Conservation (phyloP, 768 basidiomycete genomes). For the Podaxis pistillaris region DNA sequence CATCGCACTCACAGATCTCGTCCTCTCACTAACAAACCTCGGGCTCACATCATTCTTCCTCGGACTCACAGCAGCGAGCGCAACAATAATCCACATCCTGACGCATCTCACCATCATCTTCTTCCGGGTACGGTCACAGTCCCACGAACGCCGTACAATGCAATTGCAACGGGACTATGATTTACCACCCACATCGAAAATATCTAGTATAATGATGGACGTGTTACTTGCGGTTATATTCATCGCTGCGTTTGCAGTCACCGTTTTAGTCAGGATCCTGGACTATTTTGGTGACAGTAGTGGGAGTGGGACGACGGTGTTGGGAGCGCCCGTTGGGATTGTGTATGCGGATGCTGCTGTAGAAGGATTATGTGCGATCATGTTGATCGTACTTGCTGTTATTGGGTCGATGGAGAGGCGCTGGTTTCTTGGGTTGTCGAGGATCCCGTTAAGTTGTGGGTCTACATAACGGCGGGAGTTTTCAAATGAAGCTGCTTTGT, state of each 20-base stretch:
- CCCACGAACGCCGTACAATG: not conserved
- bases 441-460: not conserved
- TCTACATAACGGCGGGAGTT: not conserved
- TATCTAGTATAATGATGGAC: not conserved
- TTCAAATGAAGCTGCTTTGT: not conserved
- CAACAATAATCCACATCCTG: conserved; percentile 1
- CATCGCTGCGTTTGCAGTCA: not conserved
- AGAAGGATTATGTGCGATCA: not conserved
- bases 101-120: not conserved
- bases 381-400: not conserved
- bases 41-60: conserved; percentile 7
- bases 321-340: not conserved
- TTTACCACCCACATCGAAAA: not conserved
- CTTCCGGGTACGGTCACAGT: not conserved
- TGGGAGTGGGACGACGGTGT: not conserved
- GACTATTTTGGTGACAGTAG: not conserved
- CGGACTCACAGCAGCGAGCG: not conserved
- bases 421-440: not conserved
- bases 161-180: not conserved
- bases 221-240: not conserved
- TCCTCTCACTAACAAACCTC: not conserved
- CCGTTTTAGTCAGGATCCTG: not conserved
- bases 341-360: conserved; percentile 4
- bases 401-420: not conserved
- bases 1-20: not conserved